A percentile compares a stretch with the other conserved stretches of the same genome.
These are phyloP conservation scores for Ophiostoma ips DNA, from an alignment of 2,329 filamentous ascomycete genomes.

Conservation along the genomic window DNA sequence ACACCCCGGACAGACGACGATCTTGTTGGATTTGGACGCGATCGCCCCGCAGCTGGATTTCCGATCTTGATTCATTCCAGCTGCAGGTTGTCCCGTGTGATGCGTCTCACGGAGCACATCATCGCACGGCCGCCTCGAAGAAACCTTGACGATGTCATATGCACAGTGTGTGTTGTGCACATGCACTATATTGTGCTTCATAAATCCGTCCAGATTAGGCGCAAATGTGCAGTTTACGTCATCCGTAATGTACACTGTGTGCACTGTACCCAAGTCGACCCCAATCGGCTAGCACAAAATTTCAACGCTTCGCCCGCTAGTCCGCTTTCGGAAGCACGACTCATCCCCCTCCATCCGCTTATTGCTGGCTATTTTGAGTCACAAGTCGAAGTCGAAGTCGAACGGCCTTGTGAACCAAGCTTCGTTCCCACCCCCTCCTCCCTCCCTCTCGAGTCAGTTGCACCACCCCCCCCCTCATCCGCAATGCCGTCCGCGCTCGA, in stretches of 20 bases:
- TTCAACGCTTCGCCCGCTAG: slow-evolving; percentile 2
- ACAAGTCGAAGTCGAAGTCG: not conserved
- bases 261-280: not conserved
- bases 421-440: not conserved
- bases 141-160: no score
- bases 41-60: no score
- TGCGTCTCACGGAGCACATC: no score
- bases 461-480: not conserved
- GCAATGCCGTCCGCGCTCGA: slow-evolving; percentile 12
- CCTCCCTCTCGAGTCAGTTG: not conserved
- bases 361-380: not conserved
- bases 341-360: not conserved
- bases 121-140: no score
- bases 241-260: not conserved
- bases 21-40: no score
- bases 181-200: no score
- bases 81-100: no score
- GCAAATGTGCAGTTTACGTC: no score
- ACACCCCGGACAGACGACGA: no score
- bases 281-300: not conserved
- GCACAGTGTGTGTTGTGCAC: no score
- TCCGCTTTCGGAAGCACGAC: slow-evolving; percentile 4
- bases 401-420: not conserved
- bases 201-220: no score
- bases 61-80: no score